These are phyloP conservation scores for Secale cereale DNA, from an alignment of 176 grass and related monocot species.

Conservation along the genomic window DNA sequence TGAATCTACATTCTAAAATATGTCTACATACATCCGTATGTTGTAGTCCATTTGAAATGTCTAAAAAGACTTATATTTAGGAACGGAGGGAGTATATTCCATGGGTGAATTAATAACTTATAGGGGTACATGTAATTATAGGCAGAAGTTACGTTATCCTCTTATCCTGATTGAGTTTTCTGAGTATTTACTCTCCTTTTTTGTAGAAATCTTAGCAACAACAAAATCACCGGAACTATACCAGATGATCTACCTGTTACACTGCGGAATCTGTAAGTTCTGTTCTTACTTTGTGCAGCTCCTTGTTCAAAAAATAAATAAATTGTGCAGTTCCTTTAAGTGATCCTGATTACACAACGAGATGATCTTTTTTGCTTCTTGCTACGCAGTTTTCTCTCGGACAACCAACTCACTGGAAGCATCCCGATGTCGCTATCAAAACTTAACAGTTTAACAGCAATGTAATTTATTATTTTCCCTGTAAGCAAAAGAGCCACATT, in stretches of 20 bases:
- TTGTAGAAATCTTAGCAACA: slow-evolving; percentile 93
- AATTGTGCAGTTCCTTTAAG: background rate
- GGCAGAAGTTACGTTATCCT: slow-evolving; percentile 1
- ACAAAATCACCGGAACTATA: slow-evolving; percentile 74
- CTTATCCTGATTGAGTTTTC: background rate
- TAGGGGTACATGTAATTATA: background rate
- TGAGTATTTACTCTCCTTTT: slow-evolving; percentile 18
- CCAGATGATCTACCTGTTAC: slow-evolving; percentile 78
- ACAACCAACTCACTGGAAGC: slow-evolving; percentile 94
- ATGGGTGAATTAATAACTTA: background rate
- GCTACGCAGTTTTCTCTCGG: slow-evolving; percentile 84
- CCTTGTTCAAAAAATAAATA: background rate
- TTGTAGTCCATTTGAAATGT: too few relatives aligned
- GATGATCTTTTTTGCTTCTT: slow-evolving; percentile 14
- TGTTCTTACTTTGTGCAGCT: slow-evolving; percentile 20
- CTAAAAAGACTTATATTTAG: too few relatives aligned
- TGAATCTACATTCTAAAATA: too few relatives aligned
- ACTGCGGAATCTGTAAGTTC: slow-evolving; percentile 72
- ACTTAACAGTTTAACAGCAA: slow-evolving; percentile 62
- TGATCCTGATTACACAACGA: background rate
- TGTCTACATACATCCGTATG: too few relatives aligned
- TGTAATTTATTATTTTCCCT: slow-evolving; percentile 49
- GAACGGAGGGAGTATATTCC: too few relatives aligned
- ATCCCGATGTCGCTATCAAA: slow-evolving; percentile 87
- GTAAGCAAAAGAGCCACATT: background rate